Base-by-base conservation (phyloP, 2,329 filamentous ascomycete species). In the Pestalotiopsis fici region DNA sequence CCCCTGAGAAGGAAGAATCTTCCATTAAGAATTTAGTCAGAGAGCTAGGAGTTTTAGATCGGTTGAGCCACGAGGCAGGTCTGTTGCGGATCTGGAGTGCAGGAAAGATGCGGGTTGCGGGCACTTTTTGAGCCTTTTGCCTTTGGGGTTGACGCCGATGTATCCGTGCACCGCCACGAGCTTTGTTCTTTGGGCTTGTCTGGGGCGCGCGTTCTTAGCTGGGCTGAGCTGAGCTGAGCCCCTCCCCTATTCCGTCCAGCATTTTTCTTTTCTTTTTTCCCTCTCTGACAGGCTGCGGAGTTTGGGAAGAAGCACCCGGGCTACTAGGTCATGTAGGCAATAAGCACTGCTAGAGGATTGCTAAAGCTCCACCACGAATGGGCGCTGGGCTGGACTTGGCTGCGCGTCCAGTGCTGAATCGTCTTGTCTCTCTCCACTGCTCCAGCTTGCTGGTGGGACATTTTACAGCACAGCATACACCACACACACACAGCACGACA, bases 81-180 rank as follows among this genome's bases (percentile, higher is more conserved):
- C 18, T 9, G 43, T 15, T 18, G 43, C 43, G 43, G 18, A 50
- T 21, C 18, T 50, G 6, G 43, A 35, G 31, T 35, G 5, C 6
- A 35, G 11, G 31, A 35, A 23, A 7, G n/a, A 18, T 50, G 43
- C 43, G 43, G 43, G 43, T n/a, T 9, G 18, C 43, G 18, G 43
- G 7, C 6, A n/a, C 11, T 50, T 50, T 21, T 50, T 25, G 27
- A 15, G 23, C 7, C 23, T 57, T 18, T 54, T 13, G 23, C 9
- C 55, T 50, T 23, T 50, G 55, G 18, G 13, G 12, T 23, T 11
- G 21, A 28, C 3, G 27, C 55, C 55, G 55, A 57, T 23, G 55
- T 11, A 57, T 57, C 25, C 55, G 55, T 57, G 55, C 55, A 57
- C 55, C 55, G 55, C 55, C 55, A 57, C 55, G 55, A 57, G 55